Base-by-base conservation (phyloP, 1,139 yeast species). In the Geotrichum phurueaensis region DNA sequence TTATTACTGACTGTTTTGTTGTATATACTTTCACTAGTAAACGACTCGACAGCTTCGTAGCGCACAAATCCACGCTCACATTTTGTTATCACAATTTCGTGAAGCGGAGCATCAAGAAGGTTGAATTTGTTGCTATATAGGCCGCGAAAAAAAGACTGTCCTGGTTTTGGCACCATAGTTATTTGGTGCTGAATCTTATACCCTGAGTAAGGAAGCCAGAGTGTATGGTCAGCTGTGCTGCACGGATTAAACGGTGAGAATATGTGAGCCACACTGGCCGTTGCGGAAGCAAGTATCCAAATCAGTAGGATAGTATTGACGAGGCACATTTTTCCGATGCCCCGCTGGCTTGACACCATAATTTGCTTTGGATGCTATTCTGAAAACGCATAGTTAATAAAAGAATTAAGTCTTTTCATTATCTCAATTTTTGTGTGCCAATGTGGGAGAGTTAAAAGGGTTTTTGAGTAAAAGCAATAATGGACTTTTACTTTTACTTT, bases 201-300 rank as follows among this genome's bases (percentile, higher is more conserved):
- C 0, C 92, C 92, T 0, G 86, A 78, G 65, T 82, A 86, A 0
- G 82, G 79, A 4, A 76, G 27, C 25, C 70, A 66, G 33, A 33
- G 39, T 12, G 66, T 64, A 18, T 63, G 59, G 18, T 67, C 67
- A 7, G 63, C 59, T 1, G 80, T 78, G 65, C 77, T 75, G 65
- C 82, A 79, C 4, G 71, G 57, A n/a, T 54, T 54, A 12, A 36
- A 25, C 9, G 50, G 12, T 53, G 39, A 15, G 13, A 15, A 10
- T 13, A 15, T 33, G 39, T 15, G 39, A 15, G 39, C n/a, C 13
- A 33, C n/a, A 33, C 13, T 13, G 4, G 39, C n/a, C 13, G 39
- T 15, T 33, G 39, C 39, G 4, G 13, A 33, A 12, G 39, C 39
- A 33, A 33, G 39, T 12, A 33, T 10, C 39, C 39, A 33, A 12